A percentile compares a stretch with the other conserved stretches of the same genome.
These are phyloP conservation scores for Ocimum tenuiflorum DNA, from an alignment of 257 asterid genomes.

Conservation along the genomic window DNA sequence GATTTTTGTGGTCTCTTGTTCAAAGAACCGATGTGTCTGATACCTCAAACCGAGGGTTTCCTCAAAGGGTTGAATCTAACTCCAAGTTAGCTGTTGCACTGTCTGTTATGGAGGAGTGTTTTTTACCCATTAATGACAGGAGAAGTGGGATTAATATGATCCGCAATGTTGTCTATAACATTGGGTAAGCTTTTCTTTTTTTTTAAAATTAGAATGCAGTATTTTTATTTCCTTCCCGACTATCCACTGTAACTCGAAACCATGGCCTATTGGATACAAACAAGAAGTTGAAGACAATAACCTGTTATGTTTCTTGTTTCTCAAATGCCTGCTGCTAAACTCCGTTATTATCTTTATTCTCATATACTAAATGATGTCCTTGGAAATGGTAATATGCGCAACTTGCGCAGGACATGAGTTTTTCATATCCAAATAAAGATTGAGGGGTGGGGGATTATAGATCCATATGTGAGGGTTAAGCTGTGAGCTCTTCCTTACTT, in stretches of 20 bases:
- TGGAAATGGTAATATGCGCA: not conserved
- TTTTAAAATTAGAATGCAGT: too few species aligned
- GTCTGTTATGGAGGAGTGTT: slow-evolving; percentile 80
- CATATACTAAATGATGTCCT: not conserved
- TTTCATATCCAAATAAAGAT: not conserved
- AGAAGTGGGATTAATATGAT: slow-evolving; percentile 80
- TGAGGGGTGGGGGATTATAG: not conserved
- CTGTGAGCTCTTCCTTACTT: not conserved
- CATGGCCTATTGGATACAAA: too few species aligned
- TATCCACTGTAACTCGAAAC: too few species aligned
- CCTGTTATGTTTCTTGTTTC: too few species aligned
- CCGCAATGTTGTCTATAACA: slow-evolving; percentile 62
- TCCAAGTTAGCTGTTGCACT: slow-evolving; percentile 78
- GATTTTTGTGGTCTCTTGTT: slow-evolving; percentile 80
- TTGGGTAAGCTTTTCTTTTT: slow-evolving; percentile 67
- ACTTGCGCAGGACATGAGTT: not conserved
- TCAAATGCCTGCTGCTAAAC: slow-evolving; percentile 10
- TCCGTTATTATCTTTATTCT: not conserved
- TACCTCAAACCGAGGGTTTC: slow-evolving; percentile 44
- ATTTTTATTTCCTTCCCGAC: too few species aligned
- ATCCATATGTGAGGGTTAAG: not conserved
- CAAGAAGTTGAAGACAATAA: too few species aligned
- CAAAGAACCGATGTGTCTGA: slow-evolving; percentile 68
- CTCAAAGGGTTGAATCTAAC: slow-evolving; percentile 83
- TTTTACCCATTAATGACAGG: slow-evolving; percentile 75